These are phyloP conservation scores for Zalerion maritima DNA, from an alignment of 495 filamentous ascomycete species.

Conservation along the genomic window DNA sequence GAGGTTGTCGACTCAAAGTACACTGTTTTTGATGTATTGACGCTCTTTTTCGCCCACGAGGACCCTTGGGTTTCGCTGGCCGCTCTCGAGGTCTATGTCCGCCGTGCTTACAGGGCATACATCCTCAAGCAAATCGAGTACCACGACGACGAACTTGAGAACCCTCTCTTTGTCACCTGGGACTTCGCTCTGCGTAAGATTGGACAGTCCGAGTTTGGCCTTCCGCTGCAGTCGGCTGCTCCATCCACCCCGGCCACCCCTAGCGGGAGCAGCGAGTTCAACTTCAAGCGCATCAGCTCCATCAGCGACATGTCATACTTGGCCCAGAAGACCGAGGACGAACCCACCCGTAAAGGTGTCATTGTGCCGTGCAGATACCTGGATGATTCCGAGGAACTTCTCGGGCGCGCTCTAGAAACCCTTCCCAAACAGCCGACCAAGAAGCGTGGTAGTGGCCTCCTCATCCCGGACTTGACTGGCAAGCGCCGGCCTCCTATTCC, in stretches of 20 bases:
- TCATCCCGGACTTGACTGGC: constrained; percentile 59
- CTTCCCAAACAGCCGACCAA: constrained; percentile 46
- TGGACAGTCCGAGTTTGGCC: constrained; percentile 74
- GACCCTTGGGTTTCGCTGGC: constrained; percentile 93
- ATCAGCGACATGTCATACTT: constrained; percentile 95
- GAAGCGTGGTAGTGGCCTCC: constrained; percentile 22
- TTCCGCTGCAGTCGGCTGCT: constrained; percentile 55
- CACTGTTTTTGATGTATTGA: constrained; percentile 92
- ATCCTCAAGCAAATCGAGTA: constrained; percentile 78
- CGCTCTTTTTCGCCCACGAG: constrained; percentile 82
- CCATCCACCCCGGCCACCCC: constrained; percentile 83
- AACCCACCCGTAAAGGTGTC: constrained; percentile 82
- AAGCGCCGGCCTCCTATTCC: constrained; percentile 47
- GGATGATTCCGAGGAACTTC: constrained; percentile 79
- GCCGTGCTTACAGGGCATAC: constrained; percentile 93
- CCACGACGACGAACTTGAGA: constrained; percentile 56
- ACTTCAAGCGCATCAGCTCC: constrained; percentile 71
- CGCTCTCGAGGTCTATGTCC: constrained; percentile 88
- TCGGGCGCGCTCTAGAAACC: constrained; percentile 66
- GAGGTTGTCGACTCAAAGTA: constrained; percentile 98
- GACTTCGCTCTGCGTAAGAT: constrained; percentile 90
- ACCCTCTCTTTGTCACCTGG: constrained; percentile 78
- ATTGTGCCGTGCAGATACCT: constrained; percentile 85
- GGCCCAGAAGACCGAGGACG: constrained; percentile 46
- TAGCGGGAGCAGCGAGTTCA: constrained; percentile 37